Base-by-base conservation (phyloP, 2,329 filamentous ascomycete genomes). In the Alternaria sp. region DNA sequence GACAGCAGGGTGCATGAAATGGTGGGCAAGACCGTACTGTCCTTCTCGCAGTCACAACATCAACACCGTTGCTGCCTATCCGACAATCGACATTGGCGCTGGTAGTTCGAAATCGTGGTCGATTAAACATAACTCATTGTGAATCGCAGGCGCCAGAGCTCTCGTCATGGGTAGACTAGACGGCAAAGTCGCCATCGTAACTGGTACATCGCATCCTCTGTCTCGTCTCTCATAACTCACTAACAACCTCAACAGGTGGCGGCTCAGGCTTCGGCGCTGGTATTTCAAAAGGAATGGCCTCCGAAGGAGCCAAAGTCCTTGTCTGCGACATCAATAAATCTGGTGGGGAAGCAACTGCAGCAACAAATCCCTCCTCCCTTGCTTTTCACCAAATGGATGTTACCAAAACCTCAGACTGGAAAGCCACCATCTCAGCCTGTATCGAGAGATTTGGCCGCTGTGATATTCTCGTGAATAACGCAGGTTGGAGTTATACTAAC, bases 181-280 rank as follows among this genome's bases (percentile, higher is more conserved):
- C 54, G 83, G 81, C 66, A 87, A 86, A 73, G 84, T 87, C 8
- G 85, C 85, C 56, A 83, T 88, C 54, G 82, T 88, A 22, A 87
- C 86, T 7, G 85, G 82, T 78, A 74, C 51, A 44, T 25, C 57
- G 68, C 68, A 27, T 16, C 12, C n/a, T 38, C 60, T 27, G 36
- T 30, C 60, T 66, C 3, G 8, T 27, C 20, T 52, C 14, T 20
- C 55, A 43, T n/a, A 14, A 30, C 28, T 16, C 12, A 55, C 64
- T 64, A 41, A 65, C 51, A 34, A 25, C 16, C 25, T n/a, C 20
- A 22, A 8, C 79, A 61, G 86, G 88, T 49, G 88, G 82, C 8
- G 87, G 86, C 3, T 86, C 85, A 11, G 89, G 89, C 2, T 91
- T 91, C 66, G 88, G 88, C 56, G 86, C 84, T 57, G 87, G 84